Evolutionary conservation across 1,284 basidiomycete species (phyloP), one percentile per base, ranked within the genome.

Genomic region (Microbotryum scabiosae): DNA sequence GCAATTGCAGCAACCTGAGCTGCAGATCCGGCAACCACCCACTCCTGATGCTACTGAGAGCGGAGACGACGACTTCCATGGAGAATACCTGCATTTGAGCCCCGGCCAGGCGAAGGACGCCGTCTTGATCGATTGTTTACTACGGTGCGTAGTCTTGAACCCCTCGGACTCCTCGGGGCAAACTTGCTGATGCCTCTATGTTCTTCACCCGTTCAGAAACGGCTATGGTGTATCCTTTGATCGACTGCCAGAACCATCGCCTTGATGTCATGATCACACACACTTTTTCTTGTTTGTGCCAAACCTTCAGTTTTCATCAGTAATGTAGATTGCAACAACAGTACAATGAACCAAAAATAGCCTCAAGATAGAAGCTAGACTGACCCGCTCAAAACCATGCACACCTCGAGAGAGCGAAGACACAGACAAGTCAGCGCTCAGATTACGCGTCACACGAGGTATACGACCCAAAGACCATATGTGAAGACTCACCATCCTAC

Each of bases 181-280:
- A n/a, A 23, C 25, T 21, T 23, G 32, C 51, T n/a, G 14, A 7
- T 21, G 26, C 14, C 23, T 6, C 18, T n/a, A 16, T 5, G n/a
- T 26, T 51, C 36, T 25, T n/a, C 5, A 0, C 49, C n/a, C 16
- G 16, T 10, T 10, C 59, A 63, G 62, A 9, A 49, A 58, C 36
- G 62, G 62, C 9, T 60, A 53, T 46, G 62, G 62, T 20, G 56
- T 62, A 45, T 57, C 61, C 20, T 52, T 62, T 51, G 50, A 44
- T 16, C 26, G 36, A 16, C 5, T 41, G 14, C 36, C 36, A 41
- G 36, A 41, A 12, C 10, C 36, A 12, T 18, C 36, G 12, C 36
- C 16, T 16, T 41, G 36, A 41, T 18, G 16, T 41, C 36, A 16
- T 41, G 16, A 41, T 41, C 36, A 41, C 36, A 41, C 36, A 18